These are phyloP conservation scores for Candida montana DNA, from an alignment of 805 yeast genomes.

Conservation along the genomic window DNA sequence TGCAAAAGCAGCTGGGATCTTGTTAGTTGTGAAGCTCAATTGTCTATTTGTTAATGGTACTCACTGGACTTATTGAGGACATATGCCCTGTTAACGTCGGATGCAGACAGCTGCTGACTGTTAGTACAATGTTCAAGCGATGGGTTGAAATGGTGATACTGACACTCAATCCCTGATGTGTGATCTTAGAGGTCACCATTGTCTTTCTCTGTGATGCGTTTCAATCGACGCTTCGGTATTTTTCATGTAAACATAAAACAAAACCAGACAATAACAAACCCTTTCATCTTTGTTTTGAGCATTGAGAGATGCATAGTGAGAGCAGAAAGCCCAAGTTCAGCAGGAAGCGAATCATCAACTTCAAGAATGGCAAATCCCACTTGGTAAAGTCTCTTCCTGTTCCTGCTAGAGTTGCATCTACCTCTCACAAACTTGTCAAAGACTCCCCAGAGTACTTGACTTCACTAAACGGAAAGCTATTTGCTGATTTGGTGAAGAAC, in stretches of 20 bases:
- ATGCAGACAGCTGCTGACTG: slow-evolving; percentile 6
- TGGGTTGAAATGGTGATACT: neutral
- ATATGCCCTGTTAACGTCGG: slow-evolving; percentile 5
- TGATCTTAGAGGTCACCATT: neutral
- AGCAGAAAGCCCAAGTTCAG: slow-evolving; percentile 4
- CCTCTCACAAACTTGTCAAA: slow-evolving; percentile 1
- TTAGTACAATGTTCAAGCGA: neutral
- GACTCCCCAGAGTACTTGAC: slow-evolving; percentile 25
- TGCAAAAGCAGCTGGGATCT: slow-evolving; percentile 10
- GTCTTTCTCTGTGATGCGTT: too few relatives aligned
- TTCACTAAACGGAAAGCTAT: slow-evolving; percentile 17
- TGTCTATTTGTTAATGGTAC: neutral
- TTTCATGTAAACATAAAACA: neutral
- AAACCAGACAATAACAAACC: too few relatives aligned
- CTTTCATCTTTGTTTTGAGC: too few relatives aligned
- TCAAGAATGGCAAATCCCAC: slow-evolving; percentile 1
- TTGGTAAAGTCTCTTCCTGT: neutral
- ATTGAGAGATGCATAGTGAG: slow-evolving; percentile 3
- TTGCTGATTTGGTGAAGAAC: slow-evolving; percentile 9
- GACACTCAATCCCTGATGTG: slow-evolving; percentile 4
- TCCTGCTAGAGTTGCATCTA: neutral
- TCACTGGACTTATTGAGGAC: slow-evolving; percentile 9
- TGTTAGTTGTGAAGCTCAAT: neutral
- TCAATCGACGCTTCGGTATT: too few relatives aligned
- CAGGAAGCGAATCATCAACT: slow-evolving; percentile 1